A percentile compares a stretch with the other conserved stretches of the same genome.
phyloP scores from a whole-genome alignment of 805 yeast genomes.

The Jamesozyma hellenica region DNA sequence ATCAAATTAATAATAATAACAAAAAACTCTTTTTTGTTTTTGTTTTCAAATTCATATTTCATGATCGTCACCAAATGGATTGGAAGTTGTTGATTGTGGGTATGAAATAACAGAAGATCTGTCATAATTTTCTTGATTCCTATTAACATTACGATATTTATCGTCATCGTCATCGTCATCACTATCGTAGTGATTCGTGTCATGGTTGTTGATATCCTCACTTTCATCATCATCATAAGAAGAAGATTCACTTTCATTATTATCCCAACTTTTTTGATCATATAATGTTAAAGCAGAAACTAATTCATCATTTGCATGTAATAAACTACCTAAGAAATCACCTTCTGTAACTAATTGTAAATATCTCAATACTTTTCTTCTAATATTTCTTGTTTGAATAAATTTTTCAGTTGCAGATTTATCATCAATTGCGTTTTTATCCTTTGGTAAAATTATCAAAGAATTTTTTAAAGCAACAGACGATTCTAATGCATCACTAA shows the following conservation, averaged over 20 bases:
- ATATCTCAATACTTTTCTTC: slow-evolving; percentile 72
- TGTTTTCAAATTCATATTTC: slow-evolving; percentile 16
- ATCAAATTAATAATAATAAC: background rate
- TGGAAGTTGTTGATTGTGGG: slow-evolving; percentile 1
- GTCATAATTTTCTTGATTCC: background rate
- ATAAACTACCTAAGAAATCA: slow-evolving; percentile 76
- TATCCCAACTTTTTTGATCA: slow-evolving; percentile 44
- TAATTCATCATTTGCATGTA: slow-evolving; percentile 84
- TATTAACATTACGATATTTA: background rate
- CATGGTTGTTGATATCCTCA: slow-evolving; percentile 30
- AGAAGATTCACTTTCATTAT: slow-evolving; percentile 33
- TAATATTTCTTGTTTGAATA: slow-evolving; percentile 60
- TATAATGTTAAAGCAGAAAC: slow-evolving; percentile 61
- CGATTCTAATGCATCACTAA: slow-evolving; percentile 68
- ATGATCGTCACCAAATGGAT: slow-evolving; percentile 46
- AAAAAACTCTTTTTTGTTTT: too few species aligned
- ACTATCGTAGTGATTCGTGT: slow-evolving; percentile 18
- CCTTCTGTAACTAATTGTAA: slow-evolving; percentile 78
- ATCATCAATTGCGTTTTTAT: slow-evolving; percentile 54
- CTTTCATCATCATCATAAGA: slow-evolving; percentile 30
- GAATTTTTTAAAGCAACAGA: slow-evolving; percentile 62
- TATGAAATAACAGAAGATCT: slow-evolving; percentile 1
- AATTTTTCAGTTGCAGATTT: slow-evolving; percentile 52
- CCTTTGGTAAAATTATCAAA: slow-evolving; percentile 36
- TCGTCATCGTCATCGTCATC: slow-evolving; percentile 8